A percentile compares a stretch with the other conserved stretches of the same genome.
Evolutionary conservation across 164 flowering plant genomes (phyloP).

Genomic region (Kingdonia uniflora): DNA sequence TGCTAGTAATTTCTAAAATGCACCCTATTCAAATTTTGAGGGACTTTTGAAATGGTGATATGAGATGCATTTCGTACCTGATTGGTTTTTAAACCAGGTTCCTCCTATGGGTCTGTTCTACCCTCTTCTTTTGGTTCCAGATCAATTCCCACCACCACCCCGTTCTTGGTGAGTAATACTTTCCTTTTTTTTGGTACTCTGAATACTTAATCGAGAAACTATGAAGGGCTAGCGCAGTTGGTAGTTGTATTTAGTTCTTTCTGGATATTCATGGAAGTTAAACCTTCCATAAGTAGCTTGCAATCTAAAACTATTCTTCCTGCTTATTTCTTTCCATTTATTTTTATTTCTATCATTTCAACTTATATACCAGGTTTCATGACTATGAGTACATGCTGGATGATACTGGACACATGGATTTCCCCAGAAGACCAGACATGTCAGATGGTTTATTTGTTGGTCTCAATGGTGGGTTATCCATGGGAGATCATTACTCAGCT

Average conservation of each 20-base stretch:
- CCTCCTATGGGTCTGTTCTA: conserved; percentile 98
- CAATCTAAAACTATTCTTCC: no score
- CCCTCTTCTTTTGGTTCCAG: conserved; percentile 86
- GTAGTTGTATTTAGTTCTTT: no score
- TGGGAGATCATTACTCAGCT: conserved; percentile 82
- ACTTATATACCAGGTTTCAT: conserved; percentile 50
- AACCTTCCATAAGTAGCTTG: no score
- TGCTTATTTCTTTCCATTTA: not conserved
- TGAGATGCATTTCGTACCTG: conserved; percentile 10
- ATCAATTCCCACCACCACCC: conserved; percentile 87
- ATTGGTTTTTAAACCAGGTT: conserved; percentile 39
- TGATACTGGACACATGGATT: conserved; percentile 75
- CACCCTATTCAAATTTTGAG: no score
- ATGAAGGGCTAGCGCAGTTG: no score
- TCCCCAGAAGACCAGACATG: conserved; percentile 54
- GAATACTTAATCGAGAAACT: no score
- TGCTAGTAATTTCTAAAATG: not conserved
- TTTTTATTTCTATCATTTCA: conserved; percentile 1
- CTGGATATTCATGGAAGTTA: no score
- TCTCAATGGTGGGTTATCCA: conserved; percentile 41
- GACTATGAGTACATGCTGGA: conserved; percentile 94
- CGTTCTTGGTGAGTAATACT: conserved; percentile 53
- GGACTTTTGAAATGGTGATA: not conserved
- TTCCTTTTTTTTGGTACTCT: not conserved
- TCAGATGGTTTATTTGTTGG: conserved; percentile 58